Evolutionary conservation across 2,329 filamentous ascomycete genomes (phyloP), one percentile per base, ranked within the genome.

Genomic region (Fusarium duplospermum): DNA sequence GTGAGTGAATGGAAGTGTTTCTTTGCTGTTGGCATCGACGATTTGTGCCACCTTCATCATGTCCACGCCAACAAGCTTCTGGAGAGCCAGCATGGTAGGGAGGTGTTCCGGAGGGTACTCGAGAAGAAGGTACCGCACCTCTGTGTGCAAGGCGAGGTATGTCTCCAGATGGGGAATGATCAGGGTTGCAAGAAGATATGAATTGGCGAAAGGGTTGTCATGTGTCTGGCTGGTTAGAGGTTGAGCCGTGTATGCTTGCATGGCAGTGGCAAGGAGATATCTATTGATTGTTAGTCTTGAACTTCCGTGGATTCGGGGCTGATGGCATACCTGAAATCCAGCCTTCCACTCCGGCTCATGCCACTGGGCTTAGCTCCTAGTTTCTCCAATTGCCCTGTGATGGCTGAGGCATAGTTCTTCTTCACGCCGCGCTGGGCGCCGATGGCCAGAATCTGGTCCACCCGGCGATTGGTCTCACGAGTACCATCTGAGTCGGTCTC

Each of bases 121-220:
- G 10, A 92, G 82, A 6, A 92, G 79, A 1, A 92, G 84, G 66
- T 91, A 88, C 11, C 87, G 86, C 22, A 89, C 87, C 40, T 86
- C 82, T 3, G 85, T 77, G 71, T 91, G 88, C 2, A 85, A 82
- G 6, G 86, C 84, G 58, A 92, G 82, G 70, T 90, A 92, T 0
- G 87, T 86, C 74, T 92, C 90, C 2, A 92, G 83, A 69, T 91
- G 89, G 2, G 90, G 89, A 42, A 92, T 83, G 24, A 92, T 84
- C 3, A 91, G 83, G 1, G 87, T 87, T 3, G 90, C 90, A 3
- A 92, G 84, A 18, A 89, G 82, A 24, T 86, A 82, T 2, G 88
- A 85, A 73, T 89, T 87, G 18, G 84, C 83, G 68, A 90, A 88
- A 1, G 88, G 89, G 72, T 89, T 89, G 65, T 87, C 86, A 35